Conservation (phyloP, 805 yeast species). For the Barnettozyma salicaria region DNA sequence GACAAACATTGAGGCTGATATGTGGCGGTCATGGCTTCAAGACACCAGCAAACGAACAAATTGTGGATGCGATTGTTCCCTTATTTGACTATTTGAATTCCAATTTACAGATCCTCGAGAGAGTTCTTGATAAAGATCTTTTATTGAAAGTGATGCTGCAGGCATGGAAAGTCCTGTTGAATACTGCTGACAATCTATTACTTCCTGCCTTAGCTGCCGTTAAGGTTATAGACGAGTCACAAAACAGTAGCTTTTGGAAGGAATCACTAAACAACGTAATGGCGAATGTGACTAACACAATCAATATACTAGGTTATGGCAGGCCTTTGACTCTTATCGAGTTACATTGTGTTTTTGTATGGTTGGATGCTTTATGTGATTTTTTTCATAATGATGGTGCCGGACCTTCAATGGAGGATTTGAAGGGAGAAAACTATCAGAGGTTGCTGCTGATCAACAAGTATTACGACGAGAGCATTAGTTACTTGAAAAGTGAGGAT, state of each 20-base stretch:
- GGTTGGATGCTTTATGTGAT: slow-evolving; percentile 66
- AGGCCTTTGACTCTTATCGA: slow-evolving; percentile 53
- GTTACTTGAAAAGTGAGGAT: slow-evolving; percentile 49
- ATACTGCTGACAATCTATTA: slow-evolving; percentile 61
- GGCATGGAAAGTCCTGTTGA: slow-evolving; percentile 73
- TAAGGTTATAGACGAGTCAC: slow-evolving; percentile 23
- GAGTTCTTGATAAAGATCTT: slow-evolving; percentile 48
- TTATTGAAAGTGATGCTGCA: slow-evolving; percentile 62
- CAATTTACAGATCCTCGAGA: slow-evolving; percentile 59
- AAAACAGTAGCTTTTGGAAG: slow-evolving; percentile 34
- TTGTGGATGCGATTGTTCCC: slow-evolving; percentile 64
- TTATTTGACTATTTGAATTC: slow-evolving; percentile 68
- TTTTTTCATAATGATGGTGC: slow-evolving; percentile 78
- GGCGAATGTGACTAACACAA: slow-evolving; percentile 39
- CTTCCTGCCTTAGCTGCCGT: slow-evolving; percentile 63
- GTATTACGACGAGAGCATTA: slow-evolving; percentile 49
- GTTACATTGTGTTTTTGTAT: slow-evolving; percentile 59
- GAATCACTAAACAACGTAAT: slow-evolving; percentile 41
- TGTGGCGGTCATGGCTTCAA: slow-evolving; percentile 45
- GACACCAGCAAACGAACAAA: slow-evolving; percentile 39
- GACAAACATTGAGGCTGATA: slow-evolving; percentile 47
- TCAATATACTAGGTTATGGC: slow-evolving; percentile 41
- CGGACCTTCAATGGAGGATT: slow-evolving; percentile 64
- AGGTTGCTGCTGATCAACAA: slow-evolving; percentile 56
- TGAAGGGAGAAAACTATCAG: slow-evolving; percentile 61